Base-by-base conservation (phyloP, 164 flowering plant genomes). In the Nelumbo lutea region DNA sequence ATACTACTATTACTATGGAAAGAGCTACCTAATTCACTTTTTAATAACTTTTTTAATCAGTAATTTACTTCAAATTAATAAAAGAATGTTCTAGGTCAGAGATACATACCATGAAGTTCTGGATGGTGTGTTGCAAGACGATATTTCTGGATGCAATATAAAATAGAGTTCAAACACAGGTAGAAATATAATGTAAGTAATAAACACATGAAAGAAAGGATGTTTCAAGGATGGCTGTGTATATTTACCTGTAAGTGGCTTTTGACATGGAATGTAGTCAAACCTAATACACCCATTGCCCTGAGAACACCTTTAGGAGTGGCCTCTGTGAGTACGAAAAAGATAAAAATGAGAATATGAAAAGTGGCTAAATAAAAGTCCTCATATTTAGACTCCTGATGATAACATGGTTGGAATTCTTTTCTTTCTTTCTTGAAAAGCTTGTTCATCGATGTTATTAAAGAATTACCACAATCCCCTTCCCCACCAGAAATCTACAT, bases 221-320 rank as follows among this genome's bases (percentile, higher is more conserved):
- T 15, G 27, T 11, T 53, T 7, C 48, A 46, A 46, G 48, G 48
- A 46, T 46, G 57, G 57, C 1, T 2, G 27, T 27, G 27, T 41
- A 53, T 2, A 14, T 1, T 42, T 79, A 90, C 98, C 95, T 94
- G 98, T 77, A 94, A 82, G 78, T 94, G 98, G 82, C 98, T 94
- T 81, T 94, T 94, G 72, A 94, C 96, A 81, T 94, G 98, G 69
- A 91, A 94, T 76, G 90, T 94, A 47, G 98, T 94, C 76, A 94
- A 77, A 42, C 95, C 95, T 75, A 83, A 89, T 10, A 91, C 96
- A 63, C 97, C 96, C 98, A 94, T 94, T 6, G 86, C 89, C 80
- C 93, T 86, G n/a, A 94, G 90, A 43, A 94, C 98, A 69, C 98
- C 98, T 84, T 91, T 94, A 6, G 98, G 98, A 41, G 98, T 94